phyloP scores from a whole-genome alignment of 441 rosid species.

The Erodium trifolium region DNA sequence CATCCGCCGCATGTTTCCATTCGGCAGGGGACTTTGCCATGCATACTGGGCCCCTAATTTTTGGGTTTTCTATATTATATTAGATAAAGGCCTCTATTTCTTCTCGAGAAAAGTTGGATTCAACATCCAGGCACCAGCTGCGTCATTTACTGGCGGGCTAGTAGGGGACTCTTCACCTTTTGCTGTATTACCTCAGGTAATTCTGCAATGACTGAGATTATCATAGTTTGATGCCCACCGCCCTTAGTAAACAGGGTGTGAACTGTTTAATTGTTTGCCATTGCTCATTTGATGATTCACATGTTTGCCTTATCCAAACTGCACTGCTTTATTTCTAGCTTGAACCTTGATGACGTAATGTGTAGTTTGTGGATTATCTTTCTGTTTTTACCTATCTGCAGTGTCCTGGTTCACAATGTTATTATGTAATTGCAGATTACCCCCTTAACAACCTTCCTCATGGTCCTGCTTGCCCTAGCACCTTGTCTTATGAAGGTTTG shows the following conservation, averaged over 20 bases:
- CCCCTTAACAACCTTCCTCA: constrained; percentile 52
- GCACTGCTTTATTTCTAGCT: not conserved
- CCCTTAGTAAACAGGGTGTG: not conserved
- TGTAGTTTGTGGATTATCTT: not conserved
- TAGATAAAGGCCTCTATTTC: constrained; percentile 66
- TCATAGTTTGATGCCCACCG: not conserved
- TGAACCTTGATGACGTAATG: not conserved
- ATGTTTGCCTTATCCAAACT: not conserved
- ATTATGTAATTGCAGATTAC: constrained; percentile 44
- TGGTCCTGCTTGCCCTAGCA: constrained; percentile 60
- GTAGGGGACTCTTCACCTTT: constrained; percentile 78
- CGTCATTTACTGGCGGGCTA: constrained; percentile 83
- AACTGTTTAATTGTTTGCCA: not conserved
- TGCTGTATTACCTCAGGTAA: constrained; percentile 69
- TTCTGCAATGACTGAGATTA: not conserved
- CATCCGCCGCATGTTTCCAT: constrained; percentile 76
- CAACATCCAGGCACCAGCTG: constrained; percentile 41
- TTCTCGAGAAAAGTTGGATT: constrained; percentile 48
- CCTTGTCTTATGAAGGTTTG: constrained; percentile 75
- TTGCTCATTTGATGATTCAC: not conserved
- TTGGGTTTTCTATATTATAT: constrained; percentile 79
- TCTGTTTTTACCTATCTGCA: not conserved
- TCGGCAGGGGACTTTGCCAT: constrained; percentile 95
- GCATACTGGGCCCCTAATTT: constrained; percentile 96
- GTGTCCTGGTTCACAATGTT: not conserved